Conservation (phyloP, 192 early-diverging fungal species). For the Coemansia sp. region DNA sequence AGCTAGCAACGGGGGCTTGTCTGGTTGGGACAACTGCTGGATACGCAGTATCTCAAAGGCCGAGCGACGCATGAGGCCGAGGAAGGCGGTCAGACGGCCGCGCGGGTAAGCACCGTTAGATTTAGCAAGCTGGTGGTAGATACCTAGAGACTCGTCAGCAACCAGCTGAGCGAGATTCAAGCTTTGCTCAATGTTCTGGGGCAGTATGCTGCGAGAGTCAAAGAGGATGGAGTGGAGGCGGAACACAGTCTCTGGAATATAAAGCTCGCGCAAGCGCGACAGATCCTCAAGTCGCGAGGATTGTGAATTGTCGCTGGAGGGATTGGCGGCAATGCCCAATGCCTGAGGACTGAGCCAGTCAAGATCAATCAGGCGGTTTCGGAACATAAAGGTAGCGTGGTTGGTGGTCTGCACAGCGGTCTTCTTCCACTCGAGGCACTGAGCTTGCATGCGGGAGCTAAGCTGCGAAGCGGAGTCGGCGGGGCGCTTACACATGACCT, state of each 20-base stretch:
- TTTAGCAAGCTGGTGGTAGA: constrained; percentile 56
- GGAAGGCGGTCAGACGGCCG: constrained; percentile 53
- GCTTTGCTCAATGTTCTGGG: constrained; percentile 58
- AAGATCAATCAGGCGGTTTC: constrained; percentile 33
- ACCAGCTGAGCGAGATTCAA: constrained; percentile 62
- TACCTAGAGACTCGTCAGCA: constrained; percentile 53
- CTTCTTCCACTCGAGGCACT: constrained; percentile 50
- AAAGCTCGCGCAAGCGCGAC: constrained; percentile 56
- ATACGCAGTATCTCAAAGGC: constrained; percentile 50
- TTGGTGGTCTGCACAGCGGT: constrained; percentile 21
- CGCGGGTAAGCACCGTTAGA: constrained; percentile 40
- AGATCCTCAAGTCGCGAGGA: constrained; percentile 43
- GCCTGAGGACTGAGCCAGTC: constrained; percentile 41
- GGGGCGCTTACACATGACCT: constrained; percentile 41
- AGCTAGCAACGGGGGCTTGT: constrained; percentile 38
- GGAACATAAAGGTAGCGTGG: constrained; percentile 38
- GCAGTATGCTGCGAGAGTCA: constrained; percentile 61
- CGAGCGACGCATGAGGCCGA: constrained; percentile 58
- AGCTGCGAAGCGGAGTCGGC: constrained; percentile 2
- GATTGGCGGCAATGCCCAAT: constrained; percentile 18
- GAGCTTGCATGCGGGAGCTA: constrained; percentile 22
- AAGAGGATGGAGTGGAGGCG: constrained; percentile 70
- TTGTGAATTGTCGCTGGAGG: neutral
- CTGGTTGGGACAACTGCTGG: constrained; percentile 40
- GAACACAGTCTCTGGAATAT: constrained; percentile 69